phyloP scores from a whole-genome alignment of 2,329 filamentous ascomycete genomes.

The Stagonosporopsis vannaccii region DNA sequence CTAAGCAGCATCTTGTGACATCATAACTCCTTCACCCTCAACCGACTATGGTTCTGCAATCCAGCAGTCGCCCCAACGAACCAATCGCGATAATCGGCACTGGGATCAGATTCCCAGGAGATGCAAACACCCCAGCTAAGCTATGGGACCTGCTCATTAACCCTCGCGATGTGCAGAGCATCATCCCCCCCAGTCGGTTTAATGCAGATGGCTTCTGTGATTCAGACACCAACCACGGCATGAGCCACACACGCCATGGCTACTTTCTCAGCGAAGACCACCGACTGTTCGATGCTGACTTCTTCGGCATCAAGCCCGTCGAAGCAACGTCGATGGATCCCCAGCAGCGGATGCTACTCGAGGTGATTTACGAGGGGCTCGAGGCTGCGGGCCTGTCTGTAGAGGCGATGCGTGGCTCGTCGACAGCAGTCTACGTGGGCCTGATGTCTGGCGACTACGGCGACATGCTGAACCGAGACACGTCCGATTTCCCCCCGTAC shows the following conservation, averaged over 20 bases:
- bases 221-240: conserved; percentile 36
- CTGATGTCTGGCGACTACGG: conserved; percentile 23
- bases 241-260: conserved; percentile 35
- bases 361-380: conserved; percentile 29
- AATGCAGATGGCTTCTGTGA: conserved; percentile 38
- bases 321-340: conserved; percentile 36
- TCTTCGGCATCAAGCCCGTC: conserved; percentile 29
- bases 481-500: conserved; percentile 21
- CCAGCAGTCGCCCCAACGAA: background rate
- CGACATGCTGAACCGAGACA: conserved; percentile 12
- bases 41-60: background rate
- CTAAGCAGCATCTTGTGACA: background rate
- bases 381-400: conserved; percentile 23
- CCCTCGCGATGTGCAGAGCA: conserved; percentile 10
- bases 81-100: conserved; percentile 26
- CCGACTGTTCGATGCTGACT: conserved; percentile 29
- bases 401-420: conserved; percentile 12
- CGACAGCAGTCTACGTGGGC: conserved; percentile 22
- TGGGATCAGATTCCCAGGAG: conserved; percentile 44
- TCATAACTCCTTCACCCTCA: background rate
- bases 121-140: conserved; percentile 31
- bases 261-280: conserved; percentile 29
- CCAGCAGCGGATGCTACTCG: conserved; percentile 31
- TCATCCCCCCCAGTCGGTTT: conserved; percentile 32
- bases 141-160: conserved; percentile 45